These are phyloP conservation scores for Cercospora zeina DNA, from an alignment of 2,329 filamentous ascomycete species.

Conservation along the genomic window DNA sequence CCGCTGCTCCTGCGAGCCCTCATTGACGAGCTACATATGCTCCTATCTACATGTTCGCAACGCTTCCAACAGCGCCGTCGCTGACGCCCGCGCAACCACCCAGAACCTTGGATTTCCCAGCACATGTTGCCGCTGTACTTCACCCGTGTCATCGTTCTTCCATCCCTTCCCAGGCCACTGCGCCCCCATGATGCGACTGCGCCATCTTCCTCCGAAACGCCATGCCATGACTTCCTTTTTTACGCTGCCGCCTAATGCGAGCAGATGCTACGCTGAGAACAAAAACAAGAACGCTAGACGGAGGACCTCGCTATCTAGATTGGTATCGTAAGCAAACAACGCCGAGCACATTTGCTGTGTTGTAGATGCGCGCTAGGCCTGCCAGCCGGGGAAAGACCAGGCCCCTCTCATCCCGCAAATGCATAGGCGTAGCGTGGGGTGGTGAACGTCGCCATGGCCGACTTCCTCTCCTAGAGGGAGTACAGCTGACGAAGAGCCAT, in stretches of 20 bases:
- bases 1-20: background rate
- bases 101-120: background rate
- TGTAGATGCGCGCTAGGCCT: background rate
- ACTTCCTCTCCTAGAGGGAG: slow-evolving; percentile 38
- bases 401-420: slow-evolving; percentile 1
- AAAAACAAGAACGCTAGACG: slow-evolving; percentile 32
- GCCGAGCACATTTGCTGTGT: slow-evolving; percentile 17
- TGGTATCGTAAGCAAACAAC: slow-evolving; percentile 31
- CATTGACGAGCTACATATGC: background rate
- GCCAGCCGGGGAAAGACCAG: background rate
- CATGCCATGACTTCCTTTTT: slow-evolving; percentile 26
- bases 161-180: background rate
- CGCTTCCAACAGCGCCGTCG: slow-evolving; percentile 18
- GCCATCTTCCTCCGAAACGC: slow-evolving; percentile 20
- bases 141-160: slow-evolving; percentile 9
- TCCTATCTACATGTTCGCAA: slow-evolving; percentile 17
- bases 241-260: slow-evolving; percentile 41
- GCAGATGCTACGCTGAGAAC: slow-evolving; percentile 42
- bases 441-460: slow-evolving; percentile 20
- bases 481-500: slow-evolving; percentile 49
- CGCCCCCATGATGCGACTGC: slow-evolving; percentile 6
- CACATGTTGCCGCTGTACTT: slow-evolving; percentile 4
- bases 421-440: slow-evolving; percentile 12
- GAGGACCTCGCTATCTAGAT: slow-evolving; percentile 33
- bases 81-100: slow-evolving; percentile 2